Evolutionary conservation across 768 basidiomycete genomes (phyloP).

Genomic region (Lyophyllum decastes): DNA sequence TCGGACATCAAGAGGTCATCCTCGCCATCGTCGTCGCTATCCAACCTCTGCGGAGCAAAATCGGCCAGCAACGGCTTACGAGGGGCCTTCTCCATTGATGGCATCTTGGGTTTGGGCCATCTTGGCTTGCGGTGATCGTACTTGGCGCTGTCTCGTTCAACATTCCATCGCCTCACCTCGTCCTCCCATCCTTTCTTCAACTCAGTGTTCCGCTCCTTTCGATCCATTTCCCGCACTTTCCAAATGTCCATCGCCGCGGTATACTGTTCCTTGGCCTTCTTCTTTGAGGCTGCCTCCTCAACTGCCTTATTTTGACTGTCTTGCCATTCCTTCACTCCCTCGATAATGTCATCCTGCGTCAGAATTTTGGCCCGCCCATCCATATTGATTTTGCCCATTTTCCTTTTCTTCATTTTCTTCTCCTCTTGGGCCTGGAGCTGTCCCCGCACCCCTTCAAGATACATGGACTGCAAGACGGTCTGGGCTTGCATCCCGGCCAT

Average conservation of each 20-base stretch:
- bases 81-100: background rate
- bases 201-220: background rate
- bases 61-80: background rate
- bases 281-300: constrained; percentile 1
- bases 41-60: no score
- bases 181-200: background rate
- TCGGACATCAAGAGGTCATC: no score
- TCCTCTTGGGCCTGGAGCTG: constrained; percentile 1
- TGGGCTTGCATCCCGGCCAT: background rate
- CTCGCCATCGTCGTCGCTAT: no score
- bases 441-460: background rate
- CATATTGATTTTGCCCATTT: background rate
- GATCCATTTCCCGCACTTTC: constrained; percentile 5
- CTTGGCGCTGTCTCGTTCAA: background rate
- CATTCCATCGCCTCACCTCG: background rate
- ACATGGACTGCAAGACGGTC: background rate
- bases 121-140: background rate
- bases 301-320: background rate
- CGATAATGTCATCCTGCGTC: background rate
- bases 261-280: background rate
- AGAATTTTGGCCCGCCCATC: constrained; percentile 3
- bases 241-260: background rate
- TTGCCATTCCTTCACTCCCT: background rate
- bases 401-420: background rate
- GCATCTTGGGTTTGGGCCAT: background rate